Evolutionary conservation across 2,329 filamentous ascomycete species (phyloP).

Genomic region (Pseudocercospora crystallina): DNA sequence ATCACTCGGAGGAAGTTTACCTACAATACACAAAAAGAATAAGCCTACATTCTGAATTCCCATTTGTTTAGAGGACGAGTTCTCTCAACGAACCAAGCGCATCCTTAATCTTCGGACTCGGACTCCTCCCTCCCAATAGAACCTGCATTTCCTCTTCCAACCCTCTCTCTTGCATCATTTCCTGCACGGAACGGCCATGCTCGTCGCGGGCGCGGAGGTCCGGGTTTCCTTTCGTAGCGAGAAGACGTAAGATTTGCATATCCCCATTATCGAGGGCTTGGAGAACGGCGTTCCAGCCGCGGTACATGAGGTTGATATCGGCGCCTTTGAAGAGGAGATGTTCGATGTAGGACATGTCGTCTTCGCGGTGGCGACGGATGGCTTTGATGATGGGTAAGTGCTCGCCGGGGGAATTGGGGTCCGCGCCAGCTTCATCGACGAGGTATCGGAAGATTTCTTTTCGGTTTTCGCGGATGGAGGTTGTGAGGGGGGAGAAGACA

Average conservation of each 20-base stretch:
- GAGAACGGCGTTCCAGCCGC: conserved; percentile 65
- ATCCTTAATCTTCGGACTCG: conserved; percentile 19
- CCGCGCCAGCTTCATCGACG: conserved; percentile 58
- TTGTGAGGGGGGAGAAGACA: conserved; percentile 69
- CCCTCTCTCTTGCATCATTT: conserved; percentile 59
- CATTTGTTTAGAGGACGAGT: conserved; percentile 9
- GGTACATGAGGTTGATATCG: conserved; percentile 67
- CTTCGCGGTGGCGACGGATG: conserved; percentile 57
- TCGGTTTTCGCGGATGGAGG: conserved; percentile 63
- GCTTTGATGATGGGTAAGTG: conserved; percentile 71
- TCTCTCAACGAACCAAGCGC: conserved; percentile 16
- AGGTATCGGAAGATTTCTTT: conserved; percentile 63
- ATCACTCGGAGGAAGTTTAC: too few species aligned
- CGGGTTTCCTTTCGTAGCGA: conserved; percentile 52
- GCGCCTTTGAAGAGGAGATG: conserved; percentile 63
- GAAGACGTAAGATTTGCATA: conserved; percentile 52
- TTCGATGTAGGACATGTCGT: conserved; percentile 61
- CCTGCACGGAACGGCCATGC: conserved; percentile 53
- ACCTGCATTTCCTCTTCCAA: conserved; percentile 52
- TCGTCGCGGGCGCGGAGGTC: conserved; percentile 57
- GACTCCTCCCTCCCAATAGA: conserved; percentile 18
- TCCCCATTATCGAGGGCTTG: conserved; percentile 67
- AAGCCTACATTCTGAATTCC: too few species aligned
- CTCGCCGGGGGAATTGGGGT: conserved; percentile 67
- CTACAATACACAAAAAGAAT: too few species aligned